phyloP scores from a whole-genome alignment of 495 filamentous ascomycete species.

The Echria macrotheca region DNA sequence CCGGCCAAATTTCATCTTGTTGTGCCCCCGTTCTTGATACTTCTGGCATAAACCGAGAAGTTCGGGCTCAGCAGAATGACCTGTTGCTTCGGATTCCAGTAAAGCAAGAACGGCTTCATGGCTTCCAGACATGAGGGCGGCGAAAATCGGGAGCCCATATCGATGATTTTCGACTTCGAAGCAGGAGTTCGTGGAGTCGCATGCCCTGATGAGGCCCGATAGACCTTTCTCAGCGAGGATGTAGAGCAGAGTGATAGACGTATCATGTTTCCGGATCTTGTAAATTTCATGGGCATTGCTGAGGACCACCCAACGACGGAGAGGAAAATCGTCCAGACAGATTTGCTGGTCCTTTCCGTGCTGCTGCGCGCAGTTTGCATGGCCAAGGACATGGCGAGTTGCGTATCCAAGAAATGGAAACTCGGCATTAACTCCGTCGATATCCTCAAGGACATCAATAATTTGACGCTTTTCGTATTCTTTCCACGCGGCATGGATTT shows the following conservation, averaged over 20 bases:
- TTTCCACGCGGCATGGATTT: not conserved
- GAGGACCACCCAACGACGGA: not conserved
- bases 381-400: not conserved
- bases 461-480: not conserved
- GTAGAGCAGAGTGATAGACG: not conserved
- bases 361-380: not conserved
- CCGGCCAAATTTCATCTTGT: not conserved
- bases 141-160: slow-evolving; percentile 5
- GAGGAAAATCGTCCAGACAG: not conserved
- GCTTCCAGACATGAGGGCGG: not conserved
- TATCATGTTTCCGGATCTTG: not conserved
- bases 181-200: not conserved
- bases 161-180: not conserved
- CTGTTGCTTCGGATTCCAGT: not conserved
- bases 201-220: not conserved
- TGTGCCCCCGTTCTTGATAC: not conserved
- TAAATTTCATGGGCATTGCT: not conserved
- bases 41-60: not conserved
- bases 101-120: not conserved
- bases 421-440: not conserved
- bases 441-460: not conserved
- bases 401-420: slow-evolving; percentile 2
- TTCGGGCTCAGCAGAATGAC: not conserved
- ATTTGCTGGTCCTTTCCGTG: not conserved
- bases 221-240: not conserved